Base-by-base conservation (phyloP, 352 stramenopile genomes). In the Phytophthora tubulina region DNA sequence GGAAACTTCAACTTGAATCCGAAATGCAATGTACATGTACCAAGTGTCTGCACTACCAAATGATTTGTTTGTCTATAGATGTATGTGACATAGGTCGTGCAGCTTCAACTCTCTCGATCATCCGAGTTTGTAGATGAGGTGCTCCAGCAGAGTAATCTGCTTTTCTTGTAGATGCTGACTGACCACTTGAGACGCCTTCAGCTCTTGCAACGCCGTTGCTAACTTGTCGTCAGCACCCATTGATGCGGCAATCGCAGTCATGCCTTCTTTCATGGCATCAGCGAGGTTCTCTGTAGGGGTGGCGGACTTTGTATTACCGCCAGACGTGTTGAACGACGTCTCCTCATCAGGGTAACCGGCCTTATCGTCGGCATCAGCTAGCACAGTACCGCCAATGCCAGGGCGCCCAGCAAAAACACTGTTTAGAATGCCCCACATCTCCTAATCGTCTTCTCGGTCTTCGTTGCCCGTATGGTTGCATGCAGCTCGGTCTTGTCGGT, bases 371-470 rank as follows among this genome's bases (percentile, higher is more conserved):
- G 31, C 46, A 51, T 57, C 58, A 4, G 58, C 58, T 42, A 66
- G 31, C 17, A 46, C 36, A 9, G 17, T 13, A 2, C 46, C 58
- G 3, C 49, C 60, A 32, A 61, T 21, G 8, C 60, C 50, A 13
- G 38, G 30, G 30, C 60, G 30, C 5, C 49, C 50, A 21, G 21
- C 60, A 32, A 68, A 68, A 14, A 50, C 60, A 14, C 60, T 61
- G 30, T 57, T 68, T 3, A 60, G 17, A n/a, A 61, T 61, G 6
- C 49, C 41, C 60, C 60, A 68, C 2, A 61, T 30, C 11, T 68
- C 60, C n/a, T 60, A 33, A 14, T 49, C 21, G 21, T 21, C 0
- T 21, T 21, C 21, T 21, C 21, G 21, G 21, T 21, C 21, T 21
- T 21, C 21, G 21, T 21, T 21, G 21, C 21, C 21, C 21, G 21